Base-by-base conservation (phyloP, 805 yeast genomes). In the Dipodascus albidus region DNA sequence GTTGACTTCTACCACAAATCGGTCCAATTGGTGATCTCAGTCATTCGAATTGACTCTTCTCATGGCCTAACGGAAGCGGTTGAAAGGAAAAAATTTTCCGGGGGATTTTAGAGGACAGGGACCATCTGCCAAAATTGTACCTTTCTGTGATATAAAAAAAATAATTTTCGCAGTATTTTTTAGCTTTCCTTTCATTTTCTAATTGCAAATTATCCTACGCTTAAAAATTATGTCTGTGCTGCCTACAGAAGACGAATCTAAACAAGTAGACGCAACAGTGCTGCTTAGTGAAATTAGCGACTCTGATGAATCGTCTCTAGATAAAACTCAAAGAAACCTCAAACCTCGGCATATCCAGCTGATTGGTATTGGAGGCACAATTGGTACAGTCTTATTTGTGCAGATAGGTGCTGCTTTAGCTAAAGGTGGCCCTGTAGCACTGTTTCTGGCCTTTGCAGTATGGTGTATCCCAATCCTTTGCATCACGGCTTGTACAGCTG, bases 321-420 rank as follows among this genome's bases (percentile, higher is more conserved):
- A 61, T 44, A 48, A 55, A n/a, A 74, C 78, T 1, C 71, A 71
- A 27, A 67, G 91, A 49, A 73, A 74, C 24, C 70, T 85, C 53
- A 69, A 74, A 56, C 79, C 81, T 52, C 72, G 95, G 55, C 96
- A 88, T 68, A 81, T 87, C 23, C 88, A 85, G 62, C 73, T 87
- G 52, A 81, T 87, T 56, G 85, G 87, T 11, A 82, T 87, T 22
- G 88, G 91, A 19, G 93, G 91, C 52, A 83, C 87, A 42, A 83
- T 86, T 58, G 95, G 95, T 42, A 83, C 91, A 1, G 91, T 86
- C 6, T 69, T 86, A 3, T 86, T 86, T 59, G 88, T 85, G 3
- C 77, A 87, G 23, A 82, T 84, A 53, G 89, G 89, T 14, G 67
- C 73, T 50, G 85, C 81, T 0, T 68, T 87, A 27, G 71, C 75